These are phyloP conservation scores for Tricladium varicosporioides DNA, from an alignment of 2,329 filamentous ascomycete genomes.

Conservation along the genomic window DNA sequence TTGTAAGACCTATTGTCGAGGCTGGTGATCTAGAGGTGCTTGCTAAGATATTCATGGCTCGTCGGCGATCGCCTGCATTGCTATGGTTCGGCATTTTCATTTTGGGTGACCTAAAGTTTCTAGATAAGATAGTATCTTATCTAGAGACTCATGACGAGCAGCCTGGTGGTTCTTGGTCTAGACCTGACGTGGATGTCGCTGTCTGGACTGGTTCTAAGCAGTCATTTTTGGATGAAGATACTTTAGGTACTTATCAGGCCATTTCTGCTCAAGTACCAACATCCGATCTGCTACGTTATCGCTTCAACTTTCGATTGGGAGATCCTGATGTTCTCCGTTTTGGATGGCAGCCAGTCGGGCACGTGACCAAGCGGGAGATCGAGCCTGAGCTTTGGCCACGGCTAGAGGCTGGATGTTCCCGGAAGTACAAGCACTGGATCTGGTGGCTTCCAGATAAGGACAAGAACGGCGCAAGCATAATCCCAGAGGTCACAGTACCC, in stretches of 20 bases:
- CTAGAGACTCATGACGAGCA: constrained; percentile 7
- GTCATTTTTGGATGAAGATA: constrained; percentile 16
- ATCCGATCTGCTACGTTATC: constrained; percentile 15
- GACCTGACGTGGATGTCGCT: constrained; percentile 12
- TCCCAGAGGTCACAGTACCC: background rate
- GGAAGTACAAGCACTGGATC: constrained; percentile 15
- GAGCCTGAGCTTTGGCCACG: constrained; percentile 14
- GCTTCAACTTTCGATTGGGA: constrained; percentile 12
- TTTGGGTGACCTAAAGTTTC: constrained; percentile 2
- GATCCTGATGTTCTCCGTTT: constrained; percentile 4
- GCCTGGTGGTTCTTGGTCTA: constrained; percentile 2
- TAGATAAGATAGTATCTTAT: constrained; percentile 8
- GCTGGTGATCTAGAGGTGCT: constrained; percentile 6
- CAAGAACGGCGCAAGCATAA: background rate
- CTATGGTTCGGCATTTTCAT: constrained; percentile 9
- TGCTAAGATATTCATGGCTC: constrained; percentile 6
- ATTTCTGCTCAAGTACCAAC: constrained; percentile 3
- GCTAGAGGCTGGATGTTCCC: constrained; percentile 9
- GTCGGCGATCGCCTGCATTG: constrained; percentile 3
- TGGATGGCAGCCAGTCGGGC: constrained; percentile 13
- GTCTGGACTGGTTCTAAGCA: constrained; percentile 13
- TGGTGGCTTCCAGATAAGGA: constrained; percentile 9
- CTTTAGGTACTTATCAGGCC: constrained; percentile 4
- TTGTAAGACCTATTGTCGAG: constrained; percentile 9
- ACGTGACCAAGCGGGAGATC: constrained; percentile 11